Conservation (phyloP, 441 rosid species). For the Pelargonium citronellum region DNA sequence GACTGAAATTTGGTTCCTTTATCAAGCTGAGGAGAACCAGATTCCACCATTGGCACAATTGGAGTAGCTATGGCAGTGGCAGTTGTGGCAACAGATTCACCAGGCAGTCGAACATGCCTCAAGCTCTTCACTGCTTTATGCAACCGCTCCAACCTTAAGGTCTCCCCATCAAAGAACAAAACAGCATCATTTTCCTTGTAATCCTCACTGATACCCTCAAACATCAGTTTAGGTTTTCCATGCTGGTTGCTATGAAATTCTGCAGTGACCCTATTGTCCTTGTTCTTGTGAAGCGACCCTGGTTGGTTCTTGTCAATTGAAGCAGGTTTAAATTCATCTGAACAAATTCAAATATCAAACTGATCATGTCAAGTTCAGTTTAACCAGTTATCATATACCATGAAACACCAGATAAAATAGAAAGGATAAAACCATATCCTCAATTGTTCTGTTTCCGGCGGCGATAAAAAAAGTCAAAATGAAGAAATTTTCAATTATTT, state of each 20-base stretch:
- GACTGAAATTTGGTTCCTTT: constrained; percentile 28
- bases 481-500: too few relatives aligned
- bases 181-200: constrained; percentile 47
- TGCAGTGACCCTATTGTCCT: constrained; percentile 40
- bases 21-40: constrained; percentile 25
- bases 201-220: constrained; percentile 47
- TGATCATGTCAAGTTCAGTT: background rate
- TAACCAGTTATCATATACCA: background rate
- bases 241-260: constrained; percentile 50
- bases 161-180: constrained; percentile 47
- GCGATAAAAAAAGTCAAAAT: too few relatives aligned
- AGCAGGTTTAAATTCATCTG: constrained; percentile 61
- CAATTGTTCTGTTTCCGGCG: too few relatives aligned
- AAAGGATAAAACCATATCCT: too few relatives aligned
- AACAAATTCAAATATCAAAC: background rate
- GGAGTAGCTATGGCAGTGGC: constrained; percentile 20
- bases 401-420: background rate
- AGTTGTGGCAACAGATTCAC: constrained; percentile 30
- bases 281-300: constrained; percentile 40
- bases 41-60: constrained; percentile 26
- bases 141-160: constrained; percentile 42
- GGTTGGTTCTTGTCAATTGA: constrained; percentile 44
- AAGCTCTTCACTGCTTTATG: constrained; percentile 46
- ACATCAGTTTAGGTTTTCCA: constrained; percentile 45
- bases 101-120: constrained; percentile 37